Evolutionary conservation across 176 grass and related monocot genomes (phyloP).

Genomic region (Musa troglodytarum): DNA sequence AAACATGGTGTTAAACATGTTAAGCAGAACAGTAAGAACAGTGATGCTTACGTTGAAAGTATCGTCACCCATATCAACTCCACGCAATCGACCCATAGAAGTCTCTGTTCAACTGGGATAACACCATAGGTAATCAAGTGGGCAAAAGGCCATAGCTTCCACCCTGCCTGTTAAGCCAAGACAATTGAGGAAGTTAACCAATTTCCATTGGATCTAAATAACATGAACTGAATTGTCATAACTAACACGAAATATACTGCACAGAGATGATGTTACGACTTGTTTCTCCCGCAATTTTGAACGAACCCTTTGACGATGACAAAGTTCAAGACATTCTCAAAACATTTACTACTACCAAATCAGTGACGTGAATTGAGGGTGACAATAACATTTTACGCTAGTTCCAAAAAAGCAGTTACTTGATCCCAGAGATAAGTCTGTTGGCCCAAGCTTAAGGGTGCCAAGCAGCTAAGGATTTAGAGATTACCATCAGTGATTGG

Average conservation of each 20-base stretch:
- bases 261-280: neutral
- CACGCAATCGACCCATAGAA: constrained; percentile 92
- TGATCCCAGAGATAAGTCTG: neutral
- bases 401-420: neutral
- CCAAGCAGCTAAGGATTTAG: no score
- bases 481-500: no score
- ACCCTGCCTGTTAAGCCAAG: constrained; percentile 56
- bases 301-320: neutral
- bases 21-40: neutral
- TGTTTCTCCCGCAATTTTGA: neutral
- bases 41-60: constrained; percentile 64
- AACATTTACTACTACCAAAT: neutral
- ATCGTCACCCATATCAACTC: constrained; percentile 96
- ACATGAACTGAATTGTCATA: no score
- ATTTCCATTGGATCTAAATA: no score
- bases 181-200: neutral
- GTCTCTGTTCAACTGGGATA: constrained; percentile 83
- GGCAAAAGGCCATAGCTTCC: constrained; percentile 95
- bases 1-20: neutral
- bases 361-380: neutral
- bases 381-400: neutral
- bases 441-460: neutral
- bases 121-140: constrained; percentile 89
- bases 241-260: neutral
- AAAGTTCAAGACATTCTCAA: neutral